These are phyloP conservation scores for Hypoxylon sp. DNA, from an alignment of 2,329 filamentous ascomycete genomes.

Conservation along the genomic window DNA sequence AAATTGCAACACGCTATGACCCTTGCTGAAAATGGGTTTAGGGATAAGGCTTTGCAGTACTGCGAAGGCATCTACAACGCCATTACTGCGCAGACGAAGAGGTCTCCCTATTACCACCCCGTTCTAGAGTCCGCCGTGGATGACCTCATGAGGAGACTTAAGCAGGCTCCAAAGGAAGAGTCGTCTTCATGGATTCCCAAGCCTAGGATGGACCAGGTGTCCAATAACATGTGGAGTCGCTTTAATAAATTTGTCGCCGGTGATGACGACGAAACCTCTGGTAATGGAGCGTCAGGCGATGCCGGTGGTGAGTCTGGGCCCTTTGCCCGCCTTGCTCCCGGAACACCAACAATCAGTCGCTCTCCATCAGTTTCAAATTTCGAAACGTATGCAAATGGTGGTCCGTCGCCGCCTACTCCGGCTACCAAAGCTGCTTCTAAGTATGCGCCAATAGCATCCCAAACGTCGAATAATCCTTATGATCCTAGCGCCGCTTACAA, in stretches of 20 bases:
- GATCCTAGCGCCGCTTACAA: conserved; percentile 51
- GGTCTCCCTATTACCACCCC: conserved; percentile 87
- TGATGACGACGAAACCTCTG: conserved; percentile 79
- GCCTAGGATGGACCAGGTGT: conserved; percentile 95
- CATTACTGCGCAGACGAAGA: conserved; percentile 83
- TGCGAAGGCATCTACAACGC: conserved; percentile 84
- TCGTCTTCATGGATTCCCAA: conserved; percentile 92
- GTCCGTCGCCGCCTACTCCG: conserved; percentile 52
- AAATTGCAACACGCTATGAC: conserved; percentile 89
- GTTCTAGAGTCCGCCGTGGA: conserved; percentile 81
- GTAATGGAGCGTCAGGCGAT: conserved; percentile 68
- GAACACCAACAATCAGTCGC: conserved; percentile 79
- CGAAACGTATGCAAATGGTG: conserved; percentile 75
- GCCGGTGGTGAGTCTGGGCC: conserved; percentile 75
- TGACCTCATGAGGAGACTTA: conserved; percentile 84
- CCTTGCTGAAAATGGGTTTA: conserved; percentile 85
- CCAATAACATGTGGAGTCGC: conserved; percentile 87
- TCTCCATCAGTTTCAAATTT: conserved; percentile 77
- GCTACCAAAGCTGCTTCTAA: conserved; percentile 63
- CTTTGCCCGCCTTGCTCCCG: conserved; percentile 84
- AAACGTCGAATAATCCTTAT: conserved; percentile 52
- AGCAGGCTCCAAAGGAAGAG: conserved; percentile 84
- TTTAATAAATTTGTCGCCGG: conserved; percentile 98
- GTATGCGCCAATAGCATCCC: conserved; percentile 59
- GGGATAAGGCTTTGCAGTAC: conserved; percentile 88